These are phyloP conservation scores for Penicillium fimorum DNA, from an alignment of 495 filamentous ascomycete species.

Conservation along the genomic window DNA sequence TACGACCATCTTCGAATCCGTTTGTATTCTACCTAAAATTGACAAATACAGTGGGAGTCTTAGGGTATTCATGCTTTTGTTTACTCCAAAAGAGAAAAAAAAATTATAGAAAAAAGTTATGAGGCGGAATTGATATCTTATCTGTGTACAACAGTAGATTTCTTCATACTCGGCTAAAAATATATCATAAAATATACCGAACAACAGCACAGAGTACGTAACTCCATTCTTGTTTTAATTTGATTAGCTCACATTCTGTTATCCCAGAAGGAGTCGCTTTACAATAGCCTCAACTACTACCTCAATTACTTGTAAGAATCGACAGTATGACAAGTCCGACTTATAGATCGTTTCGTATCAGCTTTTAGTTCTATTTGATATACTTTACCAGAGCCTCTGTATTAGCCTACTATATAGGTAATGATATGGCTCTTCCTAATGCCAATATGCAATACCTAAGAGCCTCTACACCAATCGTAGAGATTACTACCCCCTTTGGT, in stretches of 20 bases:
- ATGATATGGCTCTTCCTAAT: not conserved
- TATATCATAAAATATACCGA: not conserved
- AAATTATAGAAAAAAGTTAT: not conserved
- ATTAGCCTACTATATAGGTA: not conserved
- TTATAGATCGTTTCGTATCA: not conserved
- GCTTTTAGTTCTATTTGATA: not conserved
- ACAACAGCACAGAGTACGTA: not conserved
- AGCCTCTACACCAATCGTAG: not conserved
- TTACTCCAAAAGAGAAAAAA: not conserved
- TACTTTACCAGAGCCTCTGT: not conserved
- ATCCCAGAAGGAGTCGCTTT: not conserved
- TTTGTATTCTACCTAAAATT: not conserved
- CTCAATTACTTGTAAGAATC: too few species aligned
- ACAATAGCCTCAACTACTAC: too few species aligned
- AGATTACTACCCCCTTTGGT: not conserved
- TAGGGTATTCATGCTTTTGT: not conserved
- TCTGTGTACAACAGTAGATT: not conserved
- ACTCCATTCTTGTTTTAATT: not conserved
- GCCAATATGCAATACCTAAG: not conserved
- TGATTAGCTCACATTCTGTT: not conserved
- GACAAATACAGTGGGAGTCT: not conserved
- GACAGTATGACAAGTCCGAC: not conserved
- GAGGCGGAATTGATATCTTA: not conserved
- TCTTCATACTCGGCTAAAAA: not conserved
- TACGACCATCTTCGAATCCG: not conserved